phyloP scores from a whole-genome alignment of 2,329 filamentous ascomycete genomes.

The Geosmithia morbida region DNA sequence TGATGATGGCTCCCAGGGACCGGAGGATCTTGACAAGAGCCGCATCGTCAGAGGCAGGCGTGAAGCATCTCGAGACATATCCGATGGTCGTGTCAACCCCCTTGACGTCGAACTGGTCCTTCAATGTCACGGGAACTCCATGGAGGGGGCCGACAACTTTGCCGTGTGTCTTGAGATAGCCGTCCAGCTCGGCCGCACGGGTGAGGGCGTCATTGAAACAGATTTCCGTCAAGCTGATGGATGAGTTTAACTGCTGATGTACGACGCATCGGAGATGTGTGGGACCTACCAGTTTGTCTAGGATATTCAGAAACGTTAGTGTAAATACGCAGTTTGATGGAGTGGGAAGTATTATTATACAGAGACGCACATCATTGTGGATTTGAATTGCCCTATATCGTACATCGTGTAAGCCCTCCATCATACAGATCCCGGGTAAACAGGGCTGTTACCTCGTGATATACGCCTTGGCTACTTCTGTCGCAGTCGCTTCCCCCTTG shows the following conservation, averaged over 20 bases:
- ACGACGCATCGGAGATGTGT: not conserved
- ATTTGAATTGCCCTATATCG: not conserved
- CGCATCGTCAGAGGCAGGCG: slow-evolving; percentile 45
- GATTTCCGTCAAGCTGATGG: slow-evolving; percentile 2
- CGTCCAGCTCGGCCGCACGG: slow-evolving; percentile 1
- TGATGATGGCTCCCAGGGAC: slow-evolving; percentile 76
- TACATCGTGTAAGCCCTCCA: not conserved
- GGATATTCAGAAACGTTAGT: not conserved
- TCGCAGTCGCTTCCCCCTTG: not conserved
- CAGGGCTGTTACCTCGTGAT: not conserved
- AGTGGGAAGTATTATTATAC: not conserved
- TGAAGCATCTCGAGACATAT: slow-evolving; percentile 29
- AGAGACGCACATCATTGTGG: not conserved
- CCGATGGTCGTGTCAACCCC: slow-evolving; percentile 76
- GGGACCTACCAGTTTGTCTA: not conserved
- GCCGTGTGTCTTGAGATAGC: not conserved
- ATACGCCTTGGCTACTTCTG: not conserved
- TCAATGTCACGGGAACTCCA: slow-evolving; percentile 75
- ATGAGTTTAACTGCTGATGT: not conserved
- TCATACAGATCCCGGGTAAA: not conserved
- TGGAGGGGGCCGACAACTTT: slow-evolving; percentile 73
- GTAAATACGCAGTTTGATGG: not conserved
- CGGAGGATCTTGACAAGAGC: slow-evolving; percentile 64
- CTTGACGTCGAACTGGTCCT: slow-evolving; percentile 64
- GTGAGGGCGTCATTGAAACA: slow-evolving; percentile 1